phyloP scores from a whole-genome alignment of 768 basidiomycete genomes.

The Lanmaoa rubissima region DNA sequence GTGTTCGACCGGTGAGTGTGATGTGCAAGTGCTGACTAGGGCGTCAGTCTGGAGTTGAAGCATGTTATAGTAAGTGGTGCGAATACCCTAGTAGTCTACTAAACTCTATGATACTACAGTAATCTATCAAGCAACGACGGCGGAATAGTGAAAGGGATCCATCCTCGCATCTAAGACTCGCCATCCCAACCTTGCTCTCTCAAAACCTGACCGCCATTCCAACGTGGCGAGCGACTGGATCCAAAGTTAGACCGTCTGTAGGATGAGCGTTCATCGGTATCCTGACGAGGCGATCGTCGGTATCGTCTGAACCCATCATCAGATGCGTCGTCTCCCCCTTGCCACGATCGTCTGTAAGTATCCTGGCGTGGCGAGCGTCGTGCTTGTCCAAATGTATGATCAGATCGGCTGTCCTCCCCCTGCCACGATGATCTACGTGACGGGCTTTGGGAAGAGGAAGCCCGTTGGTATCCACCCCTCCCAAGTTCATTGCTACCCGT shows the following conservation, averaged over 20 bases:
- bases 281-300: conserved; percentile 4
- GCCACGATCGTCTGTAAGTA: neutral
- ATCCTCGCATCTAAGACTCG: neutral
- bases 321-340: neutral
- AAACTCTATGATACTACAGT: conserved; percentile 3
- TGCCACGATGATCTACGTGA: conserved; percentile 13
- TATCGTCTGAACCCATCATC: neutral
- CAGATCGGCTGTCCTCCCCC: neutral
- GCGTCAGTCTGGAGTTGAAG: neutral
- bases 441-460: conserved; percentile 4
- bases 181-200: conserved; percentile 4
- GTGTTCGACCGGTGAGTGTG: neutral
- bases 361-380: conserved; percentile 5
- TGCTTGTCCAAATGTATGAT: neutral
- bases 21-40: conserved; percentile 4
- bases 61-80: neutral
- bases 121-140: neutral
- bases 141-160: conserved; percentile 1
- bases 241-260: conserved; percentile 9
- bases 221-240: neutral
- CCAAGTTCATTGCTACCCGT: neutral
- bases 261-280: neutral
- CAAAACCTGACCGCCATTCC: conserved; percentile 1
- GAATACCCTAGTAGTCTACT: neutral
- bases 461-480: neutral